Percentiles rank a stretch among this genome's conserved stretches.
phyloP scores from a whole-genome alignment of 176 grass and related monocot genomes.

The Phragmites australis region DNA sequence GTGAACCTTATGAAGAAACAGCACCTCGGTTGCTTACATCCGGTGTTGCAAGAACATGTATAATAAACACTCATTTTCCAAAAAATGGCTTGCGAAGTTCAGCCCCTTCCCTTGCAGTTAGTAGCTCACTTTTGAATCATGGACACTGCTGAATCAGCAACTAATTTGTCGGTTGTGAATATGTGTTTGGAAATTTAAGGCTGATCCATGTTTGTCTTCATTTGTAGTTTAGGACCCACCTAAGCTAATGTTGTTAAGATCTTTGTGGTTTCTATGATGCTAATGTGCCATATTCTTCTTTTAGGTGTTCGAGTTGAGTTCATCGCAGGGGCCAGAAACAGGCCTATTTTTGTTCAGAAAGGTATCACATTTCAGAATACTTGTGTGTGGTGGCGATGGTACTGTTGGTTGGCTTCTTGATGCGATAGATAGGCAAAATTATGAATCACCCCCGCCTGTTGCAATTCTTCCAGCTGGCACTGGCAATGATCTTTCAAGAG shows the following conservation, averaged over 20 bases:
- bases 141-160: neutral
- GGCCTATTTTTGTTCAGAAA: constrained; percentile 63
- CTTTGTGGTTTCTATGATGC: neutral
- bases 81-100: neutral
- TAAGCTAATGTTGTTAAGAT: neutral
- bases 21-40: neutral
- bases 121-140: neutral
- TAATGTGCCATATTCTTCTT: constrained; percentile 15
- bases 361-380: constrained; percentile 76
- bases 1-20: neutral
- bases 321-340: constrained; percentile 61
- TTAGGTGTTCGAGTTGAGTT: constrained; percentile 74
- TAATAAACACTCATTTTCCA: neutral
- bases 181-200: neutral
- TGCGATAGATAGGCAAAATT: constrained; percentile 67
- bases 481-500: constrained; percentile 78
- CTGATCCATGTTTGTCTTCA: constrained; percentile 10
- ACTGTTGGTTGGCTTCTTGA: constrained; percentile 79
- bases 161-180: neutral
- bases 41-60: neutral
- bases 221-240: neutral
- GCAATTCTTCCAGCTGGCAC: constrained; percentile 85
- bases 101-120: neutral
- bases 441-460: constrained; percentile 75
- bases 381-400: constrained; percentile 79